Evolutionary conservation across 345 rosid genomes (phyloP).

Genomic region (Linum trigynum): DNA sequence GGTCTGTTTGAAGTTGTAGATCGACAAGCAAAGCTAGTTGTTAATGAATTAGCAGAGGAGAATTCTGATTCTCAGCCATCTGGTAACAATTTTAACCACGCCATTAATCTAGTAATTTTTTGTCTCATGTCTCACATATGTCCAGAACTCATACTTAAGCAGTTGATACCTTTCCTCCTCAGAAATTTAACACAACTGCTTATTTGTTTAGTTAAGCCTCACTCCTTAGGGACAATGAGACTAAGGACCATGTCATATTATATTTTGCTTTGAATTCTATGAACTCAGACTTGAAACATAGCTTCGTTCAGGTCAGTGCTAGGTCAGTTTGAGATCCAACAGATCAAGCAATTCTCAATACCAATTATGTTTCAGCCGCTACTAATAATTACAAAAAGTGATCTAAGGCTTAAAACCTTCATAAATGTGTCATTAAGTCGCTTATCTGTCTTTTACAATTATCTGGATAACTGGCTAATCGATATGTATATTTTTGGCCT

Average conservation of each 20-base stretch:
- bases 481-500: not conserved
- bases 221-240: not conserved
- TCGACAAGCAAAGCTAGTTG: slow-evolving; percentile 94
- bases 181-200: not conserved
- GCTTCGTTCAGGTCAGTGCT: not conserved
- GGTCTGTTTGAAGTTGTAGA: slow-evolving; percentile 96
- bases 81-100: slow-evolving; percentile 31
- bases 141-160: slow-evolving; percentile 4
- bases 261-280: not conserved
- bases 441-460: not conserved
- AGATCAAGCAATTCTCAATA: not conserved
- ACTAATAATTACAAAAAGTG: too few relatives aligned
- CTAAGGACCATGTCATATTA: not conserved
- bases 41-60: slow-evolving; percentile 72
- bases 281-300: not conserved
- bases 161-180: slow-evolving; percentile 7
- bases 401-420: too few relatives aligned
- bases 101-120: not conserved
- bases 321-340: not conserved
- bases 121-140: not conserved
- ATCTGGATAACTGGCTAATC: slow-evolving; percentile 4
- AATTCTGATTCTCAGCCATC: slow-evolving; percentile 44
- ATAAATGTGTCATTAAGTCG: not conserved
- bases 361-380: not conserved
- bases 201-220: not conserved